Conservation (phyloP, 1,284 basidiomycete species). For the Crepidotus sp. region DNA sequence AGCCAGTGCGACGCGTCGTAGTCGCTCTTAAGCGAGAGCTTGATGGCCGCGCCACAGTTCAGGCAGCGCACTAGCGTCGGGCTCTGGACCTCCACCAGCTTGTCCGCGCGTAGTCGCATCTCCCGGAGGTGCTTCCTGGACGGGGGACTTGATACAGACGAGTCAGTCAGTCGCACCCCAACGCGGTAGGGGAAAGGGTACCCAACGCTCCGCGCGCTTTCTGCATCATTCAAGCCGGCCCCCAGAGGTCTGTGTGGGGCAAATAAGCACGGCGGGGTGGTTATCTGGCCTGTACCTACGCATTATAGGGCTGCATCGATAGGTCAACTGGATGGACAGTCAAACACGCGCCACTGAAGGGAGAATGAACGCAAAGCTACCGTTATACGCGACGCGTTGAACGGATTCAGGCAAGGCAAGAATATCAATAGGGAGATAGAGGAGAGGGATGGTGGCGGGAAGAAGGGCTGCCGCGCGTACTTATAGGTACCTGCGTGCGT, state of each 20-base stretch:
- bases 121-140: conserved; percentile 33
- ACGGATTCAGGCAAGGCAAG: not conserved
- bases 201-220: not conserved
- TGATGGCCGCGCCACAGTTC: conserved; percentile 48
- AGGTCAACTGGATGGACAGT: not conserved
- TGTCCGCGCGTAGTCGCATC: conserved; percentile 39
- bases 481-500: conserved; percentile 4
- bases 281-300: conserved; percentile 1
- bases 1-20: conserved; percentile 63
- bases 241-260: not conserved
- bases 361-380: not conserved
- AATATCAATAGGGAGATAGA: not conserved
- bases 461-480: not conserved
- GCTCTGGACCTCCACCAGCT: conserved; percentile 41
- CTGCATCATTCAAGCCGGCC: not conserved
- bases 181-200: not conserved
- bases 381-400: not conserved
- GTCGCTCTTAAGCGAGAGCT: conserved; percentile 56
- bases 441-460: not conserved
- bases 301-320: conserved; percentile 1
- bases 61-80: conserved; percentile 48
- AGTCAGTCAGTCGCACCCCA: not conserved
- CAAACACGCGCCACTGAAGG: not conserved
- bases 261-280: not conserved
- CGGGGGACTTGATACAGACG: not conserved